These are phyloP conservation scores for Globisporangium radiosum DNA, from an alignment of 352 stramenopile genomes.

Conservation along the genomic window DNA sequence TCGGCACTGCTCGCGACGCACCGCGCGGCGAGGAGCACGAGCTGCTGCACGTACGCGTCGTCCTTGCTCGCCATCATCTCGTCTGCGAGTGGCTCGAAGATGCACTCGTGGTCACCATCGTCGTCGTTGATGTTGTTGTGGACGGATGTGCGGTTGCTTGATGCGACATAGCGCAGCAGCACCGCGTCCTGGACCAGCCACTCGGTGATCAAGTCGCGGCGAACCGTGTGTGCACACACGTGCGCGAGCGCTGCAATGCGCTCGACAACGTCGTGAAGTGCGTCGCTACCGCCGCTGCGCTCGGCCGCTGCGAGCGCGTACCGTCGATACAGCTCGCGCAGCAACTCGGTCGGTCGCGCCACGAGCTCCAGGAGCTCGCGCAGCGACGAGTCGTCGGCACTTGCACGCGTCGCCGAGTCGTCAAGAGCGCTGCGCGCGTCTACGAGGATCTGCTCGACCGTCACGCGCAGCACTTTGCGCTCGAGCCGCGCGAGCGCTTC, in stretches of 20 bases:
- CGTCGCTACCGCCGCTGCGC: constrained; percentile 9
- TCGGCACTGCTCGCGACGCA: constrained; percentile 14
- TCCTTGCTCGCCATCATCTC: constrained; percentile 26
- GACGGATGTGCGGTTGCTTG: neutral
- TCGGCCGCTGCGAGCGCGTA: constrained; percentile 30
- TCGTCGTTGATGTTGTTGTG: neutral
- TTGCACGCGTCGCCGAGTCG: neutral
- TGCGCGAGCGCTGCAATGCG: constrained; percentile 26
- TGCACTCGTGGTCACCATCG: constrained; percentile 2
- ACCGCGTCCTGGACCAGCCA: constrained; percentile 48
- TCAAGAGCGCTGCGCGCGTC: too few relatives aligned
- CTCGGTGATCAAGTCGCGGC: constrained; percentile 34
- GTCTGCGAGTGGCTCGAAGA: constrained; percentile 25
- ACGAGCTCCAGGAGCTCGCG: constrained; percentile 25
- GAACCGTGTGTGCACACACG: constrained; percentile 18
- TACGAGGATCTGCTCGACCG: constrained; percentile 29
- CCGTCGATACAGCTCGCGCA: constrained; percentile 35
- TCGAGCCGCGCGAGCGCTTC: constrained; percentile 28
- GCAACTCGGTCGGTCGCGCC: constrained; percentile 27
- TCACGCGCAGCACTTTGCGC: constrained; percentile 30
- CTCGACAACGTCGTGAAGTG: constrained; percentile 23
- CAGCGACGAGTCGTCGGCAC: constrained; percentile 11
- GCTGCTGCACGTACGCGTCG: constrained; percentile 24
- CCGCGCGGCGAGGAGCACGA: constrained; percentile 23
- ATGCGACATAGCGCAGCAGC: constrained; percentile 2